Evolutionary conservation across 305 asterid genomes (phyloP).

Genomic region (Fraxinus paxiana): DNA sequence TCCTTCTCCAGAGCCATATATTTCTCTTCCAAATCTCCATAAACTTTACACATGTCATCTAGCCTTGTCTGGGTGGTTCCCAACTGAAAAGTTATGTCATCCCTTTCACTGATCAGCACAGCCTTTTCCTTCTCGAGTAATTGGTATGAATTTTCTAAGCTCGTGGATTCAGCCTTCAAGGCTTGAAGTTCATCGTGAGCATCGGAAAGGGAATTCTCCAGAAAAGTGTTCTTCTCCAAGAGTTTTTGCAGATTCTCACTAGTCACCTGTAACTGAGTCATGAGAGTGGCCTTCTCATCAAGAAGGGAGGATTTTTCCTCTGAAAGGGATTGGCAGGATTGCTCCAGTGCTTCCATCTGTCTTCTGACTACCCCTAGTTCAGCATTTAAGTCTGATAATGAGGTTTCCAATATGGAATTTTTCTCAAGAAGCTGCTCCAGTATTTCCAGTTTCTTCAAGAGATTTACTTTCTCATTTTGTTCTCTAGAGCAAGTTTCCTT

Average conservation of each 20-base stretch:
- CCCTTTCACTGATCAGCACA: slow-evolving; percentile 56
- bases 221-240: slow-evolving; percentile 61
- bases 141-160: slow-evolving; percentile 70
- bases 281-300: slow-evolving; percentile 57
- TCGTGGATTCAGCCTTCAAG: slow-evolving; percentile 54
- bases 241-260: slow-evolving; percentile 60
- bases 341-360: slow-evolving; percentile 59
- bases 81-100: slow-evolving; percentile 52
- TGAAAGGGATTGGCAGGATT: slow-evolving; percentile 56
- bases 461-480: slow-evolving; percentile 59
- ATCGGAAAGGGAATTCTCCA: slow-evolving; percentile 58
- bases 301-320: slow-evolving; percentile 60
- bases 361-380: slow-evolving; percentile 77
- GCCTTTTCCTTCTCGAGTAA: slow-evolving; percentile 69
- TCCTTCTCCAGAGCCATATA: slow-evolving; percentile 65
- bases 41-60: slow-evolving; percentile 51
- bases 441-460: slow-evolving; percentile 59
- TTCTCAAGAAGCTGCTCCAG: slow-evolving; percentile 84
- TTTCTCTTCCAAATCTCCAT: slow-evolving; percentile 57
- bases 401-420: slow-evolving; percentile 73
- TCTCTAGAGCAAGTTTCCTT: slow-evolving; percentile 58
- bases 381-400: slow-evolving; percentile 73
- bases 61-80: slow-evolving; percentile 44
- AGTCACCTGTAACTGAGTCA: slow-evolving; percentile 50
- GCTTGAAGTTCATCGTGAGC: slow-evolving; percentile 63